Base-by-base conservation (phyloP, 108 stramenopile species). In the Nitzschia inconspicua region DNA sequence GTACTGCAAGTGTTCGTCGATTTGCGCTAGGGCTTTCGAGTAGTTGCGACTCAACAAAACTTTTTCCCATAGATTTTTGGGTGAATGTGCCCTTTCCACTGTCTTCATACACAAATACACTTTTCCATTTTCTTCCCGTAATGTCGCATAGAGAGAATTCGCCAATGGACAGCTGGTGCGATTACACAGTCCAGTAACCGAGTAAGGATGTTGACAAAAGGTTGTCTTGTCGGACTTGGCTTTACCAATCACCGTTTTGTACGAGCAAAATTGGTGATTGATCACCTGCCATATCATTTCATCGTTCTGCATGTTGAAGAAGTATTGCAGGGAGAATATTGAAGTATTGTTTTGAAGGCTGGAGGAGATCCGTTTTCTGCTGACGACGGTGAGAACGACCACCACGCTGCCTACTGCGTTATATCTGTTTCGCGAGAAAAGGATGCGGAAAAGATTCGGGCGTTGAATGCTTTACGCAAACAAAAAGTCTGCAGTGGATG, bases 251-350 rank as follows among this genome's bases (percentile, higher is more conserved):
- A 79, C 84, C 22, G 86, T 79, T 76, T 98, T 98, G 93, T 86
- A 97, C 37, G 96, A 92, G 78, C 98, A 98, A 72, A 96, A 96
- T 65, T 89, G 84, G 76, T 97, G 80, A 79, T 96, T 96, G 57
- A 99, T 94, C 60, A 95, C 86, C 75, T 89, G 85, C 98, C 98
- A 99, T 56, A 99, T 97, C 68, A 99, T 88, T 65, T 99, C 96
- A 72, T 98, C 98, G 85, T 93, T 85, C 65, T 96, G 93, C 86
- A 94, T 94, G n/a, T 30, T 52, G 20, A n/a, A n/a, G n/a, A n/a
- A n/a, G n/a, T n/a, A n/a, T n/a, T n/a, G n/a, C n/a, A n/a, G n/a
- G n/a, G n/a, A n/a, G n/a, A n/a, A n/a, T n/a, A n/a, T n/a, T n/a
- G n/a, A n/a, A n/a, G n/a, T n/a, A n/a, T n/a, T n/a, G n/a, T n/a